Base-by-base conservation (phyloP, 768 basidiomycete genomes). In the Suillus tomentosus region DNA sequence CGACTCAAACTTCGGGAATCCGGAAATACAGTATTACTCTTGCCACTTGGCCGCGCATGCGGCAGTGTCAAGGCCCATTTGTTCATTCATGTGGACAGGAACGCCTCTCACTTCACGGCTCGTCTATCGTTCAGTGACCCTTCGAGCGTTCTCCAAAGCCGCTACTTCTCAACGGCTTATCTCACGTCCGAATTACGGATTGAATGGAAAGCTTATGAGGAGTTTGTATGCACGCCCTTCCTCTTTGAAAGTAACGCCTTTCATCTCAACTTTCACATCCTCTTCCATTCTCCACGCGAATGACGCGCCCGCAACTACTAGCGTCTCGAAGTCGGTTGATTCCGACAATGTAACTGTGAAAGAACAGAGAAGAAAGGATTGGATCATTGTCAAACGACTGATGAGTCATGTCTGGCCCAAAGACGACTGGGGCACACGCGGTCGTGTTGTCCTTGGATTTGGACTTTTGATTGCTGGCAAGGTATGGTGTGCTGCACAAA, bases 361-460 rank as follows among this genome's bases (percentile, higher is more conserved):
- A 24, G 81, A 85, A 61, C 87, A 96, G 74, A 81, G 93, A 54
- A 79, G 79, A 69, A 89, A 84, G 58, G 97, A 99, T 75, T 97
- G 94, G 95, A 77, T 77, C 42, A 96, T 98, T 65, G 83, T 96
- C 64, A 90, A 87, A 73, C 83, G 82, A 60, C 81, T 99, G n/a
- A 84, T 92, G 66, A 83, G 83, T 10, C 94, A 98, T 69, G 90
- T 99, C 19, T 99, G 97, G 97, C 96, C 97, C 1, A 85, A 85
- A 71, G 78, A 88, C 68, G 92, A 96, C 71, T 91, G 89, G 86
- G 86, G 82, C 56, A 94, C 94, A 14, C 87, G 94, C 59, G 79
- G 84, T 56, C 86, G 94, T 3, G 96, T 99, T 22, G 66, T 97
- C 0, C 77, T 92, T 3, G 97, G 96, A 0, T 84, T 99, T 59